Base-by-base conservation (phyloP, 345 rosid genomes). In the Brassica juncea region DNA sequence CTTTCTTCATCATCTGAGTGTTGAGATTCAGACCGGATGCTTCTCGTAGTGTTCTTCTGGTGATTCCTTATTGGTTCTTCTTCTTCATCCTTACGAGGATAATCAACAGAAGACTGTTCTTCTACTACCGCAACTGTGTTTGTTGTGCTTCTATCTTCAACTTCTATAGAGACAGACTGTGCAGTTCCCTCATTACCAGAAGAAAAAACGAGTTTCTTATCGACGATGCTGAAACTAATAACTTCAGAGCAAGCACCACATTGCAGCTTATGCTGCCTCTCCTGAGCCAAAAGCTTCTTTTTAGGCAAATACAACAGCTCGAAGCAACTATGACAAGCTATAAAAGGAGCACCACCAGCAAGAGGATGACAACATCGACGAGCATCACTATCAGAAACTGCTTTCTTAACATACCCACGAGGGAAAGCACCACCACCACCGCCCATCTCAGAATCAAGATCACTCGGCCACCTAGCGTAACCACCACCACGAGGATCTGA, bases 331-430 rank as follows among this genome's bases (percentile, higher is more conserved):
- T 74, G 84, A 73, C 97, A 91, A 0, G 82, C 83, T n/a, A 91
- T 66, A 77, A 91, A 90, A 8, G 94, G 94, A 30, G 91, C 90
- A 71, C 90, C 97, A 3, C 91, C 90, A 42, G 81, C 87, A 16
- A 90, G 80, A 23, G 97, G 88, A 84, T 25, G 79, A 63, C 71
- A 86, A 39, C 19, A 19, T 0, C 58, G 82, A 65, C 75, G 78
- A 11, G 81, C 82, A 78, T 79, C 79, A 54, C 4, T 68, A 72
- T 65, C 47, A 0, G 87, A 82, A 68, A 83, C 83, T 47, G 84
- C 80, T 82, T 71, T 81, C 84, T 79, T 87, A 73, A 68, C 35
- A 82, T 73, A 66, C 55, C 81, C 80, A 27, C 84, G 87, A 73
- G 74, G 19, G 8, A 49, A 49, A 49, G 57, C 19, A 49, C 57